Percentiles rank a stretch among this genome's conserved stretches.
Evolutionary conservation across 2,329 filamentous ascomycete species (phyloP).

Genomic region (Tolypocladium ophioglossoides): DNA sequence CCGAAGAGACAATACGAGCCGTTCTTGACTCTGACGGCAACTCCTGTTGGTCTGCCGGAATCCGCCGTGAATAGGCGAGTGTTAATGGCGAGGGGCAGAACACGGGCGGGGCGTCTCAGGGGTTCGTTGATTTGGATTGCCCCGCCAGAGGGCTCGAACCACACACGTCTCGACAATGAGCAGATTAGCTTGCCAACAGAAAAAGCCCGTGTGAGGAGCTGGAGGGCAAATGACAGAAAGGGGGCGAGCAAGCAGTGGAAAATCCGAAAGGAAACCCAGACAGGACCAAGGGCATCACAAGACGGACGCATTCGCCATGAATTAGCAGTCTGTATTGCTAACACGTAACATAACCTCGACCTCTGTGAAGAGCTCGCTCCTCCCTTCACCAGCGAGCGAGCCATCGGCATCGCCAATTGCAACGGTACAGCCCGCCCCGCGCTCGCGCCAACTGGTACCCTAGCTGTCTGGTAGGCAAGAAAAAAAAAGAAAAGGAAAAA

Average conservation of each 20-base stretch:
- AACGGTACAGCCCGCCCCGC: neutral
- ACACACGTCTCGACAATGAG: neutral
- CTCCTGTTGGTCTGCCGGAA: neutral
- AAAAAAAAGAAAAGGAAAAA: neutral
- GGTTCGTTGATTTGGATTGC: neutral
- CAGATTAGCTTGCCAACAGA: neutral
- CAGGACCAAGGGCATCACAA: neutral
- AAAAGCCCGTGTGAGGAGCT: neutral
- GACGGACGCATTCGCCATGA: neutral
- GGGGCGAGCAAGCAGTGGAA: neutral
- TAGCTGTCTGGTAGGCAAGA: neutral
- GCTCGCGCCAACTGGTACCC: neutral
- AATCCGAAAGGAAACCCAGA: neutral
- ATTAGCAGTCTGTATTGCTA: neutral
- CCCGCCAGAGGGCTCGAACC: neutral
- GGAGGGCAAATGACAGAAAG: neutral
- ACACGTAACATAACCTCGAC: neutral
- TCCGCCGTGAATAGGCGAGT: neutral
- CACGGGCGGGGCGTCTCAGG: neutral
- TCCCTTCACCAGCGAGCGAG: neutral
- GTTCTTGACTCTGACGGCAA: neutral
- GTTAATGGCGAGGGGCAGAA: neutral
- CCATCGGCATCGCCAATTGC: neutral
- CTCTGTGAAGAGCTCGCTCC: neutral
- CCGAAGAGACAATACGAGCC: neutral